Evolutionary conservation across 2,329 filamentous ascomycete species (phyloP).

Genomic region (Fusarium sarcochroum): DNA sequence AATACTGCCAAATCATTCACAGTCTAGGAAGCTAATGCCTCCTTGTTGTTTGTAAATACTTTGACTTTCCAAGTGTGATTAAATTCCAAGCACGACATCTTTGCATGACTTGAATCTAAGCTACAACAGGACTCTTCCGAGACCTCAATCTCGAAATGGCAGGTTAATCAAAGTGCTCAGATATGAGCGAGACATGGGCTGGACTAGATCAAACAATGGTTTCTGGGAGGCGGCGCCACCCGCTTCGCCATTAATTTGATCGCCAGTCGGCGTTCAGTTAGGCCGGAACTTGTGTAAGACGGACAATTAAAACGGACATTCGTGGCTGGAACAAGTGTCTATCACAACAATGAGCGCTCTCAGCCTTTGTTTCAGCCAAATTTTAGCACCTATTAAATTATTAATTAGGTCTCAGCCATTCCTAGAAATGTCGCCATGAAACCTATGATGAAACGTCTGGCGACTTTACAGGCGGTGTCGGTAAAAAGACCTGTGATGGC

Average conservation of each 20-base stretch:
- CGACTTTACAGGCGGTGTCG: not conserved
- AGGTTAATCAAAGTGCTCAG: too few relatives aligned
- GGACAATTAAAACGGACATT: not conserved
- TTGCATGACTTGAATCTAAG: too few relatives aligned
- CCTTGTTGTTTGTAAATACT: too few relatives aligned
- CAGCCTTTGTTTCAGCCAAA: conserved; percentile 21
- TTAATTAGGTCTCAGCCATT: conserved; percentile 14
- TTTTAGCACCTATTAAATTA: not conserved
- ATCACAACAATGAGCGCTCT: not conserved
- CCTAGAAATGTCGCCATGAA: conserved; percentile 13
- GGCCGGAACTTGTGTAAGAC: not conserved
- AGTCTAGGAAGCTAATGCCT: too few relatives aligned
- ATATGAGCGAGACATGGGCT: not conserved
- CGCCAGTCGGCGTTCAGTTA: not conserved
- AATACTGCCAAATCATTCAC: too few relatives aligned
- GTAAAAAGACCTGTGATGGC: not conserved
- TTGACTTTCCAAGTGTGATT: too few relatives aligned
- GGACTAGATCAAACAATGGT: conserved; percentile 10
- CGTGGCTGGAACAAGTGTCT: conserved; percentile 1
- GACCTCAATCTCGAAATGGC: not conserved
- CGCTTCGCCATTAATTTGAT: conserved; percentile 15
- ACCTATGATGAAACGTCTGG: conserved; percentile 16
- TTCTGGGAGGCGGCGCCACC: conserved; percentile 18
- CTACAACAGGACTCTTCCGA: too few relatives aligned
- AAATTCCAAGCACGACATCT: too few relatives aligned